Percentiles rank a stretch among this genome's conserved stretches.
Conservation (phyloP, 2,329 filamentous ascomycete genomes). For the Aspergillus arachidicola region DNA sequence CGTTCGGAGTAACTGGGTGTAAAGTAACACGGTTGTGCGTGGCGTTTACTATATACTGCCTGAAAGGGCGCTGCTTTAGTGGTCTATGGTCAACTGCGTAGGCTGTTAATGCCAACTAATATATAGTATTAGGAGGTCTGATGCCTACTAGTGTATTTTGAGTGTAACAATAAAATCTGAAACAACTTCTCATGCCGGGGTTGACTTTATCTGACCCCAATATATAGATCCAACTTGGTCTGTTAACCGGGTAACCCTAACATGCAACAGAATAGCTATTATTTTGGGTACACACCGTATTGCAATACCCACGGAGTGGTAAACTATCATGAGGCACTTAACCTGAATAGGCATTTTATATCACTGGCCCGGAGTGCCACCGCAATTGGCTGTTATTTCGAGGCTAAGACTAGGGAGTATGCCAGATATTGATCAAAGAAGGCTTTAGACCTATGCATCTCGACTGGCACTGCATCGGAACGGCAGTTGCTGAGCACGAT, state of each 20-base stretch:
- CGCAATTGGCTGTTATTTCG: neutral
- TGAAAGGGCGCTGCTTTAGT: too few species aligned
- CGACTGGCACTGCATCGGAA: neutral
- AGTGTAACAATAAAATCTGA: neutral
- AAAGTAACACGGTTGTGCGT: neutral
- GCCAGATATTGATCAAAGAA: neutral
- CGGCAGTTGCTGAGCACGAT: neutral
- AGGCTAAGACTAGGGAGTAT: neutral
- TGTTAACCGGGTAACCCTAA: neutral
- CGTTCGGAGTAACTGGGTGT: too few species aligned
- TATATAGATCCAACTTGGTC: neutral
- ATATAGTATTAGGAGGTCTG: neutral
- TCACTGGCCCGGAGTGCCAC: neutral
- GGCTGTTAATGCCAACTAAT: neutral
- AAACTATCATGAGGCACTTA: neutral
- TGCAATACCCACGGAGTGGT: neutral
- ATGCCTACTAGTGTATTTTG: neutral
- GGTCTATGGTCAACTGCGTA: neutral
- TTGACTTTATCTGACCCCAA: neutral
- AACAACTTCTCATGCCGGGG: neutral
- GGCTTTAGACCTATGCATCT: neutral
- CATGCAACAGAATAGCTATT: neutral
- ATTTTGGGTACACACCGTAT: neutral
- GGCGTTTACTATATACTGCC: neutral
- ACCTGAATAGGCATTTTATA: neutral